Evolutionary conservation across 768 basidiomycete genomes (phyloP).

Genomic region (Lentinula detonsa): DNA sequence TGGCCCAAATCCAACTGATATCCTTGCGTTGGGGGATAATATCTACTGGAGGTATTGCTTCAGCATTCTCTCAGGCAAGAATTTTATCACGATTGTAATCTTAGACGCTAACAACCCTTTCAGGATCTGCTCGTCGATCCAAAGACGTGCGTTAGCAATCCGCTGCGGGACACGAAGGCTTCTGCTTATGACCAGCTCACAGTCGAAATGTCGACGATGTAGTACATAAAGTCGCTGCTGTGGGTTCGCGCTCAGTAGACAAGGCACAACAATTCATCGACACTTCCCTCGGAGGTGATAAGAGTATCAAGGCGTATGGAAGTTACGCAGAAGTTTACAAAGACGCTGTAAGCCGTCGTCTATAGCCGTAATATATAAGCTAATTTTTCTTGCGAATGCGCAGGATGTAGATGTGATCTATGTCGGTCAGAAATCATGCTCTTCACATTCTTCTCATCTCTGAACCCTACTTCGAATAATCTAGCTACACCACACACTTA

Average conservation of each 20-base stretch:
- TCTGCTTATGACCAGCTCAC: neutral
- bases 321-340: slow-evolving; percentile 69
- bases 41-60: slow-evolving; percentile 72
- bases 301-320: slow-evolving; percentile 61
- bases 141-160: slow-evolving; percentile 38
- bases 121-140: slow-evolving; percentile 73
- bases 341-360: slow-evolving; percentile 25
- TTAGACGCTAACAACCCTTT: slow-evolving; percentile 4
- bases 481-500: slow-evolving; percentile 79
- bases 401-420: slow-evolving; percentile 75
- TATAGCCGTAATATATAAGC: neutral
- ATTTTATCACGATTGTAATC: neutral
- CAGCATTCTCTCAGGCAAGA: slow-evolving; percentile 56
- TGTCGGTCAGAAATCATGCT: slow-evolving; percentile 38
- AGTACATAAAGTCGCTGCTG: slow-evolving; percentile 60
- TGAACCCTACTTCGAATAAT: neutral
- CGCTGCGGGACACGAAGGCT: neutral
- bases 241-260: slow-evolving; percentile 68
- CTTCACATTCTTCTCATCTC: neutral
- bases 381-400: neutral
- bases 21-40: slow-evolving; percentile 79
- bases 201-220: slow-evolving; percentile 68
- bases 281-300: slow-evolving; percentile 40
- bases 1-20: neutral
- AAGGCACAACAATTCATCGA: slow-evolving; percentile 70